These are phyloP conservation scores for Telfairia occidentalis DNA, from an alignment of 331 rosid species.

Conservation along the genomic window DNA sequence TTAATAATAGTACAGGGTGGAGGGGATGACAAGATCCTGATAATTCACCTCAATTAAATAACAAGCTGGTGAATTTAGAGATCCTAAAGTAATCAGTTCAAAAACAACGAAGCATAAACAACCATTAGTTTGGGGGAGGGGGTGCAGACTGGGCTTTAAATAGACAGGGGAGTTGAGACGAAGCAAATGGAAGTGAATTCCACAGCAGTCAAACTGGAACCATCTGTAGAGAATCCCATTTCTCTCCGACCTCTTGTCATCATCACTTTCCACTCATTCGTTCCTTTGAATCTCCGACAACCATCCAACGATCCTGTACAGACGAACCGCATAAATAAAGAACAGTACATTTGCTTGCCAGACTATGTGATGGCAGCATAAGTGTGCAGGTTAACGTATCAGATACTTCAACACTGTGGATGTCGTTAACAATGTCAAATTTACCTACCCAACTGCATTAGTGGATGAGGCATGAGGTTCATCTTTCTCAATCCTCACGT, in stretches of 20 bases:
- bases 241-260: slow-evolving; percentile 1
- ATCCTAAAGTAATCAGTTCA: background rate
- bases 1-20: background rate
- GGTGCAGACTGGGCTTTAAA: background rate
- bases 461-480: slow-evolving; percentile 10
- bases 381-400: background rate
- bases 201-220: background rate
- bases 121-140: background rate
- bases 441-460: slow-evolving; percentile 3
- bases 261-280: background rate
- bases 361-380: background rate
- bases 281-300: background rate
- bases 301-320: background rate
- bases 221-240: background rate
- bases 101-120: slow-evolving; percentile 3
- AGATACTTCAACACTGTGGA: background rate
- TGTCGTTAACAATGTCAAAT: background rate
- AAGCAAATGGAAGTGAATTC: slow-evolving; percentile 1
- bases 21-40: background rate
- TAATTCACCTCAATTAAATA: slow-evolving; percentile 6
- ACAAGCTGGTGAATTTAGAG: slow-evolving; percentile 9
- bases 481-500: slow-evolving; percentile 48
- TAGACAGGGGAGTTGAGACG: background rate
- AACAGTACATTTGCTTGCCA: background rate
- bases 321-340: background rate